Percentiles rank a stretch among this genome's conserved stretches.
phyloP scores from a whole-genome alignment of 129 eudicot genomes.

The Tagetes patula region DNA sequence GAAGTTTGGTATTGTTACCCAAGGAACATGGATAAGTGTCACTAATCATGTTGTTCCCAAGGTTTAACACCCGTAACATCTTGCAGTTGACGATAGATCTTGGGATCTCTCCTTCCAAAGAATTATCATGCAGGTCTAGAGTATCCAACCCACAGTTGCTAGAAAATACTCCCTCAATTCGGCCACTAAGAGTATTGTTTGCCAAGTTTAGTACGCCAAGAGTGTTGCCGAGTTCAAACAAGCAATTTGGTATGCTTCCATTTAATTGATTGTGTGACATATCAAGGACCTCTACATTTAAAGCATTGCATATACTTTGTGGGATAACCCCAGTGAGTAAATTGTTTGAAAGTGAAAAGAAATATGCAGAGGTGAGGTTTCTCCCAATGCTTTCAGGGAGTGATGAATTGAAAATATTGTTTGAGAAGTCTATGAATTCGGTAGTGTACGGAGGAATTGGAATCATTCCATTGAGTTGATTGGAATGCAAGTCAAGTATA shows the following conservation, averaged over 20 bases:
- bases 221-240: background rate
- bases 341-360: conserved; percentile 47
- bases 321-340: conserved; percentile 42
- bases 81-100: conserved; percentile 35
- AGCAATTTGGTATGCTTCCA: conserved; percentile 45
- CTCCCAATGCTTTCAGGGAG: conserved; percentile 29
- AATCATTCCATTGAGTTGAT: conserved; percentile 43
- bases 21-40: conserved; percentile 40
- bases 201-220: conserved; percentile 39
- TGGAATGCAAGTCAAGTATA: conserved; percentile 53
- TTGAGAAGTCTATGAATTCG: conserved; percentile 38
- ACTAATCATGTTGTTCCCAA: conserved; percentile 30
- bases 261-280: conserved; percentile 36
- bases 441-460: conserved; percentile 36
- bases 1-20: conserved; percentile 21
- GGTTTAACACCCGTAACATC: conserved; percentile 35
- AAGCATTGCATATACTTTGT: conserved; percentile 38
- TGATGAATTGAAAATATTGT: conserved; percentile 42
- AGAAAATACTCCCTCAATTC: conserved; percentile 30
- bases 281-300: conserved; percentile 35
- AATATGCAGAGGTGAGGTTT: background rate
- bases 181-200: conserved; percentile 39
- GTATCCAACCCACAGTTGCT: conserved; percentile 32
- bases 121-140: conserved; percentile 42
- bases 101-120: conserved; percentile 35